phyloP scores from a whole-genome alignment of 495 filamentous ascomycete genomes.

The Jackrogersella multiformis region DNA sequence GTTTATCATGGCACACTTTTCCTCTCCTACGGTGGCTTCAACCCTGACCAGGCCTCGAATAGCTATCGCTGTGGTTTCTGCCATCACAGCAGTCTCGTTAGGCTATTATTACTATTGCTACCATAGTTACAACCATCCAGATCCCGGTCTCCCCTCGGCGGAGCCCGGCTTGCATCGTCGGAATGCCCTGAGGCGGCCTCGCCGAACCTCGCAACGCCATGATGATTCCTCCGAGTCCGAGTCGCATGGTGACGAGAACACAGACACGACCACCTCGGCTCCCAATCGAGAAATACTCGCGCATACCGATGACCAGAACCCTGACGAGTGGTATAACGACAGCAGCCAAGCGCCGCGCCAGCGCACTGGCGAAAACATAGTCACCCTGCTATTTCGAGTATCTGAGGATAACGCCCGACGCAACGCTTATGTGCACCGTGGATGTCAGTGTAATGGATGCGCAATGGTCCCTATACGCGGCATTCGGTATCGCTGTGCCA shows the following conservation, averaged over 20 bases:
- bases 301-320: constrained; percentile 65
- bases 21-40: constrained; percentile 51
- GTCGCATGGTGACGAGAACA: constrained; percentile 59
- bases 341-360: constrained; percentile 54
- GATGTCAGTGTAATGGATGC: constrained; percentile 92
- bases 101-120: constrained; percentile 53
- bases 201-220: constrained; percentile 46
- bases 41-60: constrained; percentile 55
- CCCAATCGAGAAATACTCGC: constrained; percentile 4
- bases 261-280: constrained; percentile 41
- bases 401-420: constrained; percentile 81
- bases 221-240: constrained; percentile 50
- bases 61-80: constrained; percentile 50
- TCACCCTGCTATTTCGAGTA: constrained; percentile 78
- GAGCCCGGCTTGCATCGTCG: constrained; percentile 62
- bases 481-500: constrained; percentile 89
- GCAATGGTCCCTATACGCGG: constrained; percentile 86
- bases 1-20: constrained; percentile 42
- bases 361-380: constrained; percentile 76
- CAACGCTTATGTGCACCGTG: constrained; percentile 91
- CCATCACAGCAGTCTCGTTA: constrained; percentile 48
- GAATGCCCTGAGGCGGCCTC: constrained; percentile 64
- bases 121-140: constrained; percentile 20
- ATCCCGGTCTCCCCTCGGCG: constrained; percentile 33
- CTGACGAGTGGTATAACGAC: constrained; percentile 65